These are phyloP conservation scores for Echinochloa phyllopogon DNA, from an alignment of 176 grass and related monocot genomes.

Conservation along the genomic window DNA sequence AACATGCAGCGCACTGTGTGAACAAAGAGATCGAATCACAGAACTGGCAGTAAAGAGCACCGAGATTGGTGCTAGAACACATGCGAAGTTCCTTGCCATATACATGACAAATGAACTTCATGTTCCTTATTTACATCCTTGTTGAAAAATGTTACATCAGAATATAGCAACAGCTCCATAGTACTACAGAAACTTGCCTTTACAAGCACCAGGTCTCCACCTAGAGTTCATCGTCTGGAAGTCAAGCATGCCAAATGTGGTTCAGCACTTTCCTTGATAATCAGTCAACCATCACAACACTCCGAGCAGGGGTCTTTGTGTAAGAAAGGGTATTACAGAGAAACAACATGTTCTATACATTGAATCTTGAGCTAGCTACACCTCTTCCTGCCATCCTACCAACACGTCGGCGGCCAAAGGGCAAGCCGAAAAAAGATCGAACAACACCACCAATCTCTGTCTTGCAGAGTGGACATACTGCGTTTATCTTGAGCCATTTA, in stretches of 20 bases:
- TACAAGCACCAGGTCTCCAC: conserved; percentile 23
- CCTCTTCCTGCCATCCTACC: conserved; percentile 63
- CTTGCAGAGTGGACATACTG: conserved; percentile 95
- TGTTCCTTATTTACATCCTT: conserved; percentile 52
- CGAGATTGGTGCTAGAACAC: neutral
- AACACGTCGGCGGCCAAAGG: conserved; percentile 62
- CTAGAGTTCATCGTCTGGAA: neutral
- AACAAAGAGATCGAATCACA: conserved; percentile 27
- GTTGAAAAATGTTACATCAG: conserved; percentile 20
- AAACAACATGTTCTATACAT: conserved; percentile 40
- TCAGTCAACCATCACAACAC: conserved; percentile 25
- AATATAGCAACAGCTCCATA: conserved; percentile 13
- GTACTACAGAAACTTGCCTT: conserved; percentile 13
- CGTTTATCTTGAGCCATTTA: conserved; percentile 99
- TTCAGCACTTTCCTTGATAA: neutral
- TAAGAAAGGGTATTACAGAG: neutral
- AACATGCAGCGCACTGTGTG: neutral
- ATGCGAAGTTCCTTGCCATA: neutral
- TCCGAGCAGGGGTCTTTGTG: conserved; percentile 15
- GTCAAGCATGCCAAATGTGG: neutral
- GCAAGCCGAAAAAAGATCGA: conserved; percentile 52
- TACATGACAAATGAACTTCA: conserved; percentile 24
- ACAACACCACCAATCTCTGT: conserved; percentile 66
- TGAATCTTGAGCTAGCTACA: conserved; percentile 59
- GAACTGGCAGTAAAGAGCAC: neutral